Conservation (phyloP, 805 yeast species). For the Teunomyces stri region DNA sequence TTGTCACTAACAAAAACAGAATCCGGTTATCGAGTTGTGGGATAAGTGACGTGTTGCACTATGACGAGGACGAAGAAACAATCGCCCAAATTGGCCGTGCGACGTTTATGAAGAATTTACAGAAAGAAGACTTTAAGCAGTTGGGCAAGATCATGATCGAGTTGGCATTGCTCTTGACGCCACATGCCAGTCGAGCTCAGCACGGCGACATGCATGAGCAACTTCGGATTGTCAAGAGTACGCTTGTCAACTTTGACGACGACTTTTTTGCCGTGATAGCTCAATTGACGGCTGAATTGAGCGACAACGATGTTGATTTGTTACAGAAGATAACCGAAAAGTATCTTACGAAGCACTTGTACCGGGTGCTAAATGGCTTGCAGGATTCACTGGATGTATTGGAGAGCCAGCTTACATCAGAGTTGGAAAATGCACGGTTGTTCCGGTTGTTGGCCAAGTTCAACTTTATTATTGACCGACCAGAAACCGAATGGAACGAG, state of each 20-base stretch:
- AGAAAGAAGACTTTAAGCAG: constrained; percentile 53
- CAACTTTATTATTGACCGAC: constrained; percentile 72
- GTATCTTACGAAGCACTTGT: constrained; percentile 33
- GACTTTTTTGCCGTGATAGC: constrained; percentile 33
- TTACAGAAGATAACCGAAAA: constrained; percentile 21
- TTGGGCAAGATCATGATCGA: constrained; percentile 63
- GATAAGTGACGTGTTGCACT: constrained; percentile 58
- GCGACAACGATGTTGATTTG: constrained; percentile 20
- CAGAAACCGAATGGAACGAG: constrained; percentile 67
- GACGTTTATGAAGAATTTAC: constrained; percentile 27
- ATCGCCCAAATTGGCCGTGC: constrained; percentile 8
- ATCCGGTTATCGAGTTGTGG: constrained; percentile 73
- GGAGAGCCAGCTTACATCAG: constrained; percentile 63
- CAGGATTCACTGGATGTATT: constrained; percentile 54
- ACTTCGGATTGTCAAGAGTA: constrained; percentile 12
- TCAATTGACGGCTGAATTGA: constrained; percentile 27
- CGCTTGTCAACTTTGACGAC: constrained; percentile 31
- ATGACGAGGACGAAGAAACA: constrained; percentile 28
- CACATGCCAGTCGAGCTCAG: background rate
- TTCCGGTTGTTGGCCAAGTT: constrained; percentile 81
- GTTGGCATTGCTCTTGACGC: constrained; percentile 28
- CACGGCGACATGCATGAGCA: background rate
- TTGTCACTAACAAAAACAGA: constrained; percentile 70
- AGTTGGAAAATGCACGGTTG: constrained; percentile 84
- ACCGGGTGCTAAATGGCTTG: constrained; percentile 48